A percentile compares a stretch with the other conserved stretches of the same genome.
phyloP scores from a whole-genome alignment of 2,329 filamentous ascomycete species.

The Penicillium sp. region DNA sequence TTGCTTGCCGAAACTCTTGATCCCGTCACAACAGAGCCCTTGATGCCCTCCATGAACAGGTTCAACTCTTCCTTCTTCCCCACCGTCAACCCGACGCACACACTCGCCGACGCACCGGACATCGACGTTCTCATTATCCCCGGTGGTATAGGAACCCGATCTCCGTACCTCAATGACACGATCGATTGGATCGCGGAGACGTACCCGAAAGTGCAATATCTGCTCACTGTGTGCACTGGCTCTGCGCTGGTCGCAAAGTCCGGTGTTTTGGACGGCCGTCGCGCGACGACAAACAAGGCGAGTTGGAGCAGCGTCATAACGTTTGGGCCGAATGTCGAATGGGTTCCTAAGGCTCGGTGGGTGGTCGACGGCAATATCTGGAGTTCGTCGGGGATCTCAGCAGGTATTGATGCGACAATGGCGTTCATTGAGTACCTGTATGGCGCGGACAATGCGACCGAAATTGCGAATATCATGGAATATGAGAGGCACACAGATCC shows the following conservation, averaged over 20 bases:
- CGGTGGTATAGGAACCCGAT: conserved; percentile 3
- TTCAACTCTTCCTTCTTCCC: conserved; percentile 10
- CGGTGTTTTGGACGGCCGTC: conserved; percentile 56
- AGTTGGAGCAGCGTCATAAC: conserved; percentile 56
- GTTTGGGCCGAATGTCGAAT: conserved; percentile 58
- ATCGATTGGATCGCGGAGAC: neutral
- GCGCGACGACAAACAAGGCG: conserved; percentile 71
- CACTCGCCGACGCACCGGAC: neutral
- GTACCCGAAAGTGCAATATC: conserved; percentile 3
- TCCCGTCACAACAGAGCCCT: neutral
- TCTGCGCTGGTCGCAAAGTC: conserved; percentile 1
- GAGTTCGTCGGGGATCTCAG: conserved; percentile 67
- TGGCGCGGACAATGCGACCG: conserved; percentile 56
- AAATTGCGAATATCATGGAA: conserved; percentile 59
- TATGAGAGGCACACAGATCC: conserved; percentile 61
- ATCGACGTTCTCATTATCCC: conserved; percentile 12
- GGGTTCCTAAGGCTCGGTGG: conserved; percentile 67
- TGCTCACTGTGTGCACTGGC: conserved; percentile 11
- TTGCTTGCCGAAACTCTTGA: conserved; percentile 7
- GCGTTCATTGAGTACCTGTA: conserved; percentile 62
- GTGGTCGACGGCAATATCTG: conserved; percentile 70
- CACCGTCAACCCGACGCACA: conserved; percentile 8
- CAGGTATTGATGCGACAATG: conserved; percentile 66
- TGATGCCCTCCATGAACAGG: neutral
- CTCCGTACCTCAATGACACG: neutral